A percentile compares a stretch with the other conserved stretches of the same genome.
phyloP scores from a whole-genome alignment of 2,329 filamentous ascomycete genomes.

The Gliomastix tumulicola region DNA sequence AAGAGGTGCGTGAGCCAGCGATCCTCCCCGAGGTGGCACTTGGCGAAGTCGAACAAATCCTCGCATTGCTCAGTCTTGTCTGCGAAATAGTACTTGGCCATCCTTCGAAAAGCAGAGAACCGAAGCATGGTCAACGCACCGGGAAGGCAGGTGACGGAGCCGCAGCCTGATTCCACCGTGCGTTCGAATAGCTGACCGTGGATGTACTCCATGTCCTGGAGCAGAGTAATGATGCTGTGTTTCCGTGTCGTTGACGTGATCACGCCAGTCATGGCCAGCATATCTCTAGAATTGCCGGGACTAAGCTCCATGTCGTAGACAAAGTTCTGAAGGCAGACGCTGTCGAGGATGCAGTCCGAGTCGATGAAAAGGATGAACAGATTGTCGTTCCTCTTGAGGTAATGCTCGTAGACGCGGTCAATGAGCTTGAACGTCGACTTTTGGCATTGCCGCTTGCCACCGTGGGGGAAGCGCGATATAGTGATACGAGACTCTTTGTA shows the following conservation, averaged over 20 bases:
- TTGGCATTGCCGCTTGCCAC: slow-evolving; percentile 89
- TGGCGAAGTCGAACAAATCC: slow-evolving; percentile 93
- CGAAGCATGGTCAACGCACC: slow-evolving; percentile 93
- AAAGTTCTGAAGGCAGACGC: slow-evolving; percentile 90
- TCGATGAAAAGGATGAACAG: slow-evolving; percentile 96
- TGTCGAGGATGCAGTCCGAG: slow-evolving; percentile 91
- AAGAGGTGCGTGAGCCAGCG: slow-evolving; percentile 96
- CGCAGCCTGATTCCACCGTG: slow-evolving; percentile 90
- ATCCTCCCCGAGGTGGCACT: slow-evolving; percentile 92
- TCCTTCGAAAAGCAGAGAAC: slow-evolving; percentile 90
- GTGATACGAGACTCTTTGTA: slow-evolving; percentile 82
- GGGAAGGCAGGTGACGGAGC: slow-evolving; percentile 88
- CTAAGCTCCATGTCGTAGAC: slow-evolving; percentile 98
- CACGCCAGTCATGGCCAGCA: slow-evolving; percentile 96
- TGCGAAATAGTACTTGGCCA: slow-evolving; percentile 98
- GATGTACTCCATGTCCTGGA: slow-evolving; percentile 98
- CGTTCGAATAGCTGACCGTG: slow-evolving; percentile 95
- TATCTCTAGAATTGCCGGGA: slow-evolving; percentile 83
- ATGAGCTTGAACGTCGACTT: slow-evolving; percentile 91
- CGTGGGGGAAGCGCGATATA: slow-evolving; percentile 85
- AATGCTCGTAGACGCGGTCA: slow-evolving; percentile 83
- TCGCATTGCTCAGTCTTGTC: slow-evolving; percentile 94
- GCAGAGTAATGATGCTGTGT: slow-evolving; percentile 79
- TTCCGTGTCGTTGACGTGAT: slow-evolving; percentile 91
- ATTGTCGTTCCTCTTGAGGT: slow-evolving; percentile 81